Conservation (phyloP, 1,284 basidiomycete genomes). For the Paramarasmius palmivorus region DNA sequence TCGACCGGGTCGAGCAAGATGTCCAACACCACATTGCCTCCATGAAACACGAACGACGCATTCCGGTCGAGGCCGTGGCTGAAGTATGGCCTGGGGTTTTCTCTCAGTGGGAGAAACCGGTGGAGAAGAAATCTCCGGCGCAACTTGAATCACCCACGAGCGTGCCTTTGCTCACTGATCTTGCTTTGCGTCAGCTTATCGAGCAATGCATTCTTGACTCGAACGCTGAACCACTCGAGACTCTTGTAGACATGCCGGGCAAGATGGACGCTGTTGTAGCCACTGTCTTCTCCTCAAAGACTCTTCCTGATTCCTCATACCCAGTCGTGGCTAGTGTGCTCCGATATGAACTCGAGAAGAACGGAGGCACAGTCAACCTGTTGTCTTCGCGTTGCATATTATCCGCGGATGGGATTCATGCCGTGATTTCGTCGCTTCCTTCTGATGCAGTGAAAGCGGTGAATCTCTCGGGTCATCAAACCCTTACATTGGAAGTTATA, state of each 20-base stretch:
- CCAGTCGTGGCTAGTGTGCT: constrained; percentile 21
- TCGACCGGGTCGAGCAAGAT: constrained; percentile 17
- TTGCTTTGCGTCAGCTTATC: constrained; percentile 27
- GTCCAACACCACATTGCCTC: constrained; percentile 13
- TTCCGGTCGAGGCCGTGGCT: constrained; percentile 22
- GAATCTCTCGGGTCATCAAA: constrained; percentile 26
- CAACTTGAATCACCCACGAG: background rate
- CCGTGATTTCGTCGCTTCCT: constrained; percentile 14
- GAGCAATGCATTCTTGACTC: constrained; percentile 22
- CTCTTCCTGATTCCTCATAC: constrained; percentile 25
- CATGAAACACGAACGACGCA: constrained; percentile 17
- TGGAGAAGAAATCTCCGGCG: too few species aligned
- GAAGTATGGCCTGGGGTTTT: constrained; percentile 28
- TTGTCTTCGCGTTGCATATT: too few species aligned
- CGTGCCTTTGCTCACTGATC: constrained; percentile 27
- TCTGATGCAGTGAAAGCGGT: constrained; percentile 17
- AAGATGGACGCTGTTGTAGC: constrained; percentile 20
- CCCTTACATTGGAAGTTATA: constrained; percentile 19
- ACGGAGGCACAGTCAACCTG: constrained; percentile 18
- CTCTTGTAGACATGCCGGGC: constrained; percentile 26
- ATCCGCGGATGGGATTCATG: constrained; percentile 19
- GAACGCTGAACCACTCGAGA: constrained; percentile 24
- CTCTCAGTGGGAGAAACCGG: too few species aligned
- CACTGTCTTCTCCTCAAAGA: constrained; percentile 17
- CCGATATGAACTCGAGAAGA: constrained; percentile 14